A percentile compares a stretch with the other conserved stretches of the same genome.
phyloP scores from a whole-genome alignment of 176 grass and related monocot genomes.

The Lolium perenne region DNA sequence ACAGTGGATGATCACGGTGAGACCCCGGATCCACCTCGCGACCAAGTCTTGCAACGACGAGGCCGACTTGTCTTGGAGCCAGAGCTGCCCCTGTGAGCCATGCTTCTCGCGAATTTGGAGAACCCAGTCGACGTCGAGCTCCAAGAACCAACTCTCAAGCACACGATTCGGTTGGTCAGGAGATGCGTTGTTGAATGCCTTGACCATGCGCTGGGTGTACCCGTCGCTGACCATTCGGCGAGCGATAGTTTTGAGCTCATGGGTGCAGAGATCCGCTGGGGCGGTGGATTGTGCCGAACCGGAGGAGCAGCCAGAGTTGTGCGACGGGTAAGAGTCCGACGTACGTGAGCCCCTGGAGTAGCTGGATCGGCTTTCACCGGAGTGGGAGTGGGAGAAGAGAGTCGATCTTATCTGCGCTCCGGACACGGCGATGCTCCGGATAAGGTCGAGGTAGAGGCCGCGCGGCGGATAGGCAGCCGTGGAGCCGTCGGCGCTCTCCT shows the following conservation, averaged over 20 bases:
- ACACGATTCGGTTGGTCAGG: not conserved
- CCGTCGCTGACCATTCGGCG: not conserved
- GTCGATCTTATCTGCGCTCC: not conserved
- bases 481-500: not conserved
- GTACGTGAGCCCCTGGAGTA: not conserved
- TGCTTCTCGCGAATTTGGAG: not conserved
- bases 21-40: not conserved
- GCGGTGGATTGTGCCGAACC: not conserved
- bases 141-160: not conserved
- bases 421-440: not conserved
- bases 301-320: not conserved
- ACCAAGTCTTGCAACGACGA: not conserved
- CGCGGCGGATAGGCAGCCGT: not conserved
- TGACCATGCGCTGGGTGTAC: not conserved
- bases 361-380: not conserved
- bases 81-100: not conserved
- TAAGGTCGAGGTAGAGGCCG: not conserved
- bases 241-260: not conserved
- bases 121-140: slow-evolving; percentile 19
- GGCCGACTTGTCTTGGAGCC: not conserved
- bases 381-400: not conserved
- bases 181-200: not conserved
- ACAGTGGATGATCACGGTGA: not conserved
- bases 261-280: not conserved
- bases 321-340: not conserved